Base-by-base conservation (phyloP, 2,329 filamentous ascomycete genomes). In the Teratosphaeria gauchensis region DNA sequence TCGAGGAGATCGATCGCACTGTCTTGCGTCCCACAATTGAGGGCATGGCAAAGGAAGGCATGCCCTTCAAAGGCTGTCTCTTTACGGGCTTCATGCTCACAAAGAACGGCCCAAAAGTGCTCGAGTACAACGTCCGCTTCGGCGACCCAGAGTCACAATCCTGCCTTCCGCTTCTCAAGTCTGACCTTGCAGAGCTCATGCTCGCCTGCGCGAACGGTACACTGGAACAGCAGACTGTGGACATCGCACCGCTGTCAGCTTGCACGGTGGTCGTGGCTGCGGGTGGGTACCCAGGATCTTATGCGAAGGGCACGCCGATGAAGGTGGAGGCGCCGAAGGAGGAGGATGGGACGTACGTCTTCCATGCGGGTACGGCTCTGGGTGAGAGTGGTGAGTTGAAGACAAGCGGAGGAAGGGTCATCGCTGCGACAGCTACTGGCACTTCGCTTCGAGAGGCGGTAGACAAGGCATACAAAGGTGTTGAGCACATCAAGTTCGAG, bases 1-100 rank as follows among this genome's bases (percentile, higher is more conserved):
- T 94, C 19, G 86, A 86, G 19, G 81, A 85, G 61, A 85, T 99
- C 61, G 87, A 96, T 71, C 80, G 81, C 58, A 88, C 88, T 35
- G 87, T 96, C 57, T 82, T 97, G n/a, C 84, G 91, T 72, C 92
- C 92, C 6, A 96, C 92, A 2, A 84, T 97, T 61, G 83, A 90
- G 60, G 92, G 91, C 59, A 92, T 97, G 90, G 83, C 86, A 68
- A 82, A 82, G 62, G 92, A 97, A 70, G 72, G 72, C 32, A 83
- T 84, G 67, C 85, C 84, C 30, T 89, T 89, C 73, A 80, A 83
- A 53, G 89, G 90, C 59, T 84, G 90, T 54, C 80, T 95, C 19
- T 94, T 94, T 74, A 94, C 89, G 1, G 94, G 92, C n/a, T 78
- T 96, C 48, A 96, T 96, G 90, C 88, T 96, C 77, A 94, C 90